These are phyloP conservation scores for Hyphopichia fennica DNA, from an alignment of 1,139 yeast genomes.

Conservation along the genomic window DNA sequence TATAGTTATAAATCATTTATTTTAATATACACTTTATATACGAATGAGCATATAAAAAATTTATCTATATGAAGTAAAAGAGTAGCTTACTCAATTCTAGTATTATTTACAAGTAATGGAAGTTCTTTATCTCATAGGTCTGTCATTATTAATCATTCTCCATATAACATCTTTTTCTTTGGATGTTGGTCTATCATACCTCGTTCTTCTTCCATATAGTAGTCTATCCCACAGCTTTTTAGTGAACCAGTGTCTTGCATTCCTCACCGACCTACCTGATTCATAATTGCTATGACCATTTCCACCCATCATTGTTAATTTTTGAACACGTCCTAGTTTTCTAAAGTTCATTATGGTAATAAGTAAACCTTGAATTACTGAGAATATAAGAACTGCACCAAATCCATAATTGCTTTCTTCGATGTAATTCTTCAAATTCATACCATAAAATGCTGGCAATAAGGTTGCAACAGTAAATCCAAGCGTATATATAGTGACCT, in stretches of 20 bases:
- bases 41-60: neutral
- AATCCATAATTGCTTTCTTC: slow-evolving; percentile 77
- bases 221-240: slow-evolving; percentile 18
- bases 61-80: neutral
- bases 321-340: slow-evolving; percentile 56
- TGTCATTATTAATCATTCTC: slow-evolving; percentile 73
- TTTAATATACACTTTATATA: neutral
- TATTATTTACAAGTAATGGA: neutral
- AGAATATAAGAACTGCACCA: slow-evolving; percentile 53
- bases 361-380: slow-evolving; percentile 45
- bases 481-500: slow-evolving; percentile 80
- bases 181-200: slow-evolving; percentile 36
- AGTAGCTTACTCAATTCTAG: neutral
- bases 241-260: neutral
- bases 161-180: slow-evolving; percentile 63
- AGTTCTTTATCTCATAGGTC: slow-evolving; percentile 12
- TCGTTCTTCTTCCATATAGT: slow-evolving; percentile 29
- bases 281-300: neutral
- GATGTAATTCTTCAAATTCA: slow-evolving; percentile 88
- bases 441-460: slow-evolving; percentile 78
- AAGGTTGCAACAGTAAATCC: slow-evolving; percentile 76
- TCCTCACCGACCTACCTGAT: slow-evolving; percentile 1
- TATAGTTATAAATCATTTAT: neutral
- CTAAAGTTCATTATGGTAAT: slow-evolving; percentile 47
- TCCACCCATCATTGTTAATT: slow-evolving; percentile 60